Evolutionary conservation across 2,329 filamentous ascomycete genomes (phyloP), one percentile per base, ranked within the genome.

Genomic region (Penicillium griseofulvum): DNA sequence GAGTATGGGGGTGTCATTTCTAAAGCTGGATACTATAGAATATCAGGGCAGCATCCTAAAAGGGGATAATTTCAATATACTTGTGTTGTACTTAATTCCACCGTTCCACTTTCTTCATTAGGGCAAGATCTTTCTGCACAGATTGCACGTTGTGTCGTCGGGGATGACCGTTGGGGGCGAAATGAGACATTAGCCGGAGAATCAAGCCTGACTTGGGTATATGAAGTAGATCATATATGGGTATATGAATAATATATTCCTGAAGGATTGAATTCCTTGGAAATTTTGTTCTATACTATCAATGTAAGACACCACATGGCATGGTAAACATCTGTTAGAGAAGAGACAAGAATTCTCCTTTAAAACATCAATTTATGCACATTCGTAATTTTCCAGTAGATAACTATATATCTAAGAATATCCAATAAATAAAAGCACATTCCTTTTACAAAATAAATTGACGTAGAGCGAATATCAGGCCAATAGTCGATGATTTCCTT

Each of bases 41-140:
- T 24, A 22, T 14, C n/a, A 33, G 43, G 43, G 43, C 43, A 45
- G 43, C 43, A 45, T 45, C 43, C 43, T 45, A 45, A 45, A 45
- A 16, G 4, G n/a, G 43, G 28, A 44, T 17, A n/a, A 22, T 19
- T 24, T 24, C 37, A 34, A 2, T 16, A 12, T 16, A 16, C 8
- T 24, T 41, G 4, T 16, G 7, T 41, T 41, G 14, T 16, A 7
- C 9, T 12, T 41, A 26, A 26, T 28, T 12, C 22, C 12, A 7
- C n/a, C 19, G 34, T 38, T 26, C 34, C 45, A 48, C 34, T 38
- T 48, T 38, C 45, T 46, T 6, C 16, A 46, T 34, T 46, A 22
- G 43, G 29, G 7, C 34, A 24, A 6, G 17, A 39, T 24, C 19
- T 46, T 34, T 33, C 31, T 26, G 29, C 43, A 46, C 12, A 29